Evolutionary conservation across 768 basidiomycete genomes (phyloP), one percentile per base, ranked within the genome.

Genomic region (Boletus sp.): DNA sequence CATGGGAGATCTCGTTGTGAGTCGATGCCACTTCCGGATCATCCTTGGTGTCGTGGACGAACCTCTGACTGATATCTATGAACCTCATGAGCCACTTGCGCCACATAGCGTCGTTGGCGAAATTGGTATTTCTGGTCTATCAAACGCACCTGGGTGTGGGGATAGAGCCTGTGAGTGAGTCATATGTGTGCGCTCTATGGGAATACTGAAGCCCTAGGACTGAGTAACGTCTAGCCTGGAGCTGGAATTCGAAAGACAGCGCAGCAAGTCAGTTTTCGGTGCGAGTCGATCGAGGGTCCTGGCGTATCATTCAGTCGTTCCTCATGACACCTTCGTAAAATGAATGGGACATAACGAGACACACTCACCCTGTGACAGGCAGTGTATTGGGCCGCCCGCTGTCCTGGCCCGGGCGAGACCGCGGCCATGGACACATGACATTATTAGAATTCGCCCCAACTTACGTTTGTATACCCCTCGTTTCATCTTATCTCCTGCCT

Each of bases 1-100:
- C 38, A 30, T 32, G 53, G 9, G 53, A 46, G 14, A 50, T 23
- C 13, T 21, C 27, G 34, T 32, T 33, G 23, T 34, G 34, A 1
- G 34, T 56, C 5, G 52, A 53, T 1, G 43, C 6, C 17, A 34
- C 47, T 10, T 51, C 19, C 6, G 21, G 25, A 6, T 41, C 41
- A 7, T 41, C 41, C 47, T 66, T 66, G 56, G 53, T 19, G 5
- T 56, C 57, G 53, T 47, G 32, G 13, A 35, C n/a, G 21, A 57
- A 59, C 19, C 6, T 25, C 9, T 44, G 35, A 30, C 23, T 19
- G 30, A 41, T 1, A 19, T 40, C 64, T 66, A 32, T 19, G 41
- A 47, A 41, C n/a, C 3, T 15, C 25, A 45, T 66, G 55, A 68
- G 60, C 17, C 23, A 38, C 17, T 34, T 10, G 25, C 6, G 17